Base-by-base conservation (phyloP, 2,329 filamentous ascomycete genomes). In the Capronia epimyces region DNA sequence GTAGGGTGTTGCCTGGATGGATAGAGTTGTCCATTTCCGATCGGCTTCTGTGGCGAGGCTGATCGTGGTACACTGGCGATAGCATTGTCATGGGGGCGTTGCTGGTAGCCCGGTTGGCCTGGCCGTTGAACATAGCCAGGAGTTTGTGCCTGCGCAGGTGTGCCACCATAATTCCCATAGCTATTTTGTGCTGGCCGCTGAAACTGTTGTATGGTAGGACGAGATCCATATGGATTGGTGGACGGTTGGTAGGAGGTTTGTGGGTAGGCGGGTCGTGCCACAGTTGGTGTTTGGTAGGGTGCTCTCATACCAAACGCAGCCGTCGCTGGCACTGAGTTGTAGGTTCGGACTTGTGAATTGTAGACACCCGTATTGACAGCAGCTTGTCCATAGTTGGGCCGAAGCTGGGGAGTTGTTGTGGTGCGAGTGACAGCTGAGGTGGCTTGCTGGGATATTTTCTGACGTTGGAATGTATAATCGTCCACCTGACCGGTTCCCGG, bases 401-500 rank as follows among this genome's bases (percentile, higher is more conserved):
- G 60, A 15, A 56, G 42, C 9, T 46, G 49, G 9, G 50, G 41
- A 18, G 51, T 40, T 20, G 36, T 43, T 13, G 42, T 36, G 13
- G 57, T 63, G 29, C 67, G 66, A 51, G 61, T 65, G 1, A 63
- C 62, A 22, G 64, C 60, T 29, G 60, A 62, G 21, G 63, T 53
- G 32, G 66, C 62, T 18, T 68, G 63, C 15, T 60, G 65, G 10
- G 67, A 62, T 15, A 64, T 60, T 39, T 71, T 69, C 52, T 70
- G 68, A 56, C 71, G 69, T 47, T 80, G 78, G 25, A 76, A 66
- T 34, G 78, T 79, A 32, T 76, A 76, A 58, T 89, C 85, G 60
- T 95, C 89, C 61, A 91, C 87, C 60, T 94, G 89, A 80, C 94
- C 83, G 3, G 85, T 81, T 3, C 89, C 89, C 56, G 79, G 80